Evolutionary conservation across 495 filamentous ascomycete species (phyloP).

Genomic region (Mycothermus thermophilus): DNA sequence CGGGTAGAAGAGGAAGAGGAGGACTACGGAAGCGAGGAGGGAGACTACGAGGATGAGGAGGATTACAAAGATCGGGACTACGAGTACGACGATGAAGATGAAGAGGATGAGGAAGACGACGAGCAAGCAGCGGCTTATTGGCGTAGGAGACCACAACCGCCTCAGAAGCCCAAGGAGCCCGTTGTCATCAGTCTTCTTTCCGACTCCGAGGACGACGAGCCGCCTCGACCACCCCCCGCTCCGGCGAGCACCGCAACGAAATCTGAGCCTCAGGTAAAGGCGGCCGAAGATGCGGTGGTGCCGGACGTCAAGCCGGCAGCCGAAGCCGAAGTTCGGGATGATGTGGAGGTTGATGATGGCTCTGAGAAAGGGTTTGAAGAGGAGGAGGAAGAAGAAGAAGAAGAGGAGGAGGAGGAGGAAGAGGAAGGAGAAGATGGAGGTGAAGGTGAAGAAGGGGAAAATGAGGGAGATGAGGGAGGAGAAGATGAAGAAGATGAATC

Average conservation of each 20-base stretch:
- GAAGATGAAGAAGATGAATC: not conserved
- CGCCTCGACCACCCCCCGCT: constrained; percentile 1
- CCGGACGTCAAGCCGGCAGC: too few relatives aligned
- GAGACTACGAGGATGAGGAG: constrained; percentile 16
- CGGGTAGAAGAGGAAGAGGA: constrained; percentile 12
- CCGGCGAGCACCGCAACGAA: not conserved
- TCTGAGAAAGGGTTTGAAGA: not conserved
- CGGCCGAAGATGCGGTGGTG: not conserved
- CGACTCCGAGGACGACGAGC: constrained; percentile 24
- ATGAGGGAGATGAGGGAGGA: not conserved
- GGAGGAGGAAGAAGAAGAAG: not conserved
- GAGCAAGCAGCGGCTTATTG: not conserved
- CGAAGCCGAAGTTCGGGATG: not conserved
- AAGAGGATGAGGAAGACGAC: constrained; percentile 9
- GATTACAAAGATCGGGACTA: constrained; percentile 17
- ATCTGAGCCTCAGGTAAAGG: too few relatives aligned
- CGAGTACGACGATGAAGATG: constrained; percentile 14
- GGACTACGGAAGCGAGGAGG: constrained; percentile 16
- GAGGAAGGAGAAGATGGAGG: not conserved
- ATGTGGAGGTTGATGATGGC: not conserved
- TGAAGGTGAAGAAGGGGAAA: not conserved
- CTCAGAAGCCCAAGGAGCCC: constrained; percentile 8
- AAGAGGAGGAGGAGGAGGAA: not conserved
- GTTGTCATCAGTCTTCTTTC: constrained; percentile 27
- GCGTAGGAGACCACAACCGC: not conserved